Conservation (phyloP, 495 filamentous ascomycete species). For the Stereocaulon alpinum region DNA sequence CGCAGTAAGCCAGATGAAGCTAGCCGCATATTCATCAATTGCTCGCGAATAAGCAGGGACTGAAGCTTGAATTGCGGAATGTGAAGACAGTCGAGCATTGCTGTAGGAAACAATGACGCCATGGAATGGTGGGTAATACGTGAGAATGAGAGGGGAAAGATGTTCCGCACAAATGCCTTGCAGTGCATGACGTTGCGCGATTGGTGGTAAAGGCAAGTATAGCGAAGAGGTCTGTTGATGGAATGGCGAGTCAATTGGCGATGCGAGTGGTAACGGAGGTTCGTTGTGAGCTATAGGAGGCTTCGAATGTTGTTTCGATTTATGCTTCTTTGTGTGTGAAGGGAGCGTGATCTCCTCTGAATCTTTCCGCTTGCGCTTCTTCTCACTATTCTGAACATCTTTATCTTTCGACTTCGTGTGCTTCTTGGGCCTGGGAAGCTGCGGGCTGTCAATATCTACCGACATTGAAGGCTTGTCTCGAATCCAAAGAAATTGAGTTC, state of each 20-base stretch:
- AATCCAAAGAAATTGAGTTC: neutral
- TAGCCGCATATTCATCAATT: conserved; percentile 57
- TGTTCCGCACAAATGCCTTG: conserved; percentile 61
- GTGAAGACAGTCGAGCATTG: conserved; percentile 37
- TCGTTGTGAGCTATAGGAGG: neutral
- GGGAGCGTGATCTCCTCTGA: conserved; percentile 26
- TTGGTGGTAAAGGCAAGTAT: conserved; percentile 62
- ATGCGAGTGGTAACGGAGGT: neutral
- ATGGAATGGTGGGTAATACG: conserved; percentile 59
- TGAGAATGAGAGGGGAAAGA: conserved; percentile 64
- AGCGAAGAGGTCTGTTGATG: conserved; percentile 50
- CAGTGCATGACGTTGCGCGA: conserved; percentile 51
- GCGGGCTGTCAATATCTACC: conserved; percentile 2
- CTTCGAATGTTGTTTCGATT: conserved; percentile 6
- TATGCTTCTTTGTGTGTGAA: conserved; percentile 40
- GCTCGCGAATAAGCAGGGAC: conserved; percentile 42
- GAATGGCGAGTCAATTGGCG: conserved; percentile 43
- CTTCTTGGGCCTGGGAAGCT: conserved; percentile 2
- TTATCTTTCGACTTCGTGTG: conserved; percentile 18
- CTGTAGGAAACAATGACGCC: conserved; percentile 64
- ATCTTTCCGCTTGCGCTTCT: conserved; percentile 46
- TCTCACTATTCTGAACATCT: conserved; percentile 33
- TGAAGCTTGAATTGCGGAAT: conserved; percentile 22
- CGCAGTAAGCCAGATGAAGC: conserved; percentile 61
- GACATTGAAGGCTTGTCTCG: neutral